Conservation (phyloP, 306 rosid genomes). For the Casuarina cunninghamiana region DNA sequence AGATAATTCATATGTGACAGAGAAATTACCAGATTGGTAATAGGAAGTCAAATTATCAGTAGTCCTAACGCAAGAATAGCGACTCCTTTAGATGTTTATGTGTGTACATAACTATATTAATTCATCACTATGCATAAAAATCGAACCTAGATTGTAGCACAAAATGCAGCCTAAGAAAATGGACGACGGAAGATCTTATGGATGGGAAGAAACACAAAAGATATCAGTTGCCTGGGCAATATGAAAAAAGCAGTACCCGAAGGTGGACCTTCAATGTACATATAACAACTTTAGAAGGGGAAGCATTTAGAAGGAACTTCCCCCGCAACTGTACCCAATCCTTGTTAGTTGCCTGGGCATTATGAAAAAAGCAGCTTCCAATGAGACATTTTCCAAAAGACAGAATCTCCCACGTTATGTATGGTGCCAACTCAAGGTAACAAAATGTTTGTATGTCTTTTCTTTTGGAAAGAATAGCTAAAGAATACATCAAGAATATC, state of each 20-base stretch:
- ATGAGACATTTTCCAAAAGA: slow-evolving; percentile 32
- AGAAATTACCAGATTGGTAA: background rate
- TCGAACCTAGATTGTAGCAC: background rate
- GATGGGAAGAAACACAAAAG: slow-evolving; percentile 74
- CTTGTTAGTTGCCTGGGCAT: slow-evolving; percentile 92
- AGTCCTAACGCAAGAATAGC: background rate
- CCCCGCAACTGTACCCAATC: slow-evolving; percentile 86
- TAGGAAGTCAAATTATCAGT: background rate
- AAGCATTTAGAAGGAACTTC: slow-evolving; percentile 84
- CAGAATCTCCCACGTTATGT: background rate
- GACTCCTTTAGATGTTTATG: background rate
- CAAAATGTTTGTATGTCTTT: background rate
- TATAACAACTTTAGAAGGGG: slow-evolving; percentile 69
- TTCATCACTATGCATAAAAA: background rate
- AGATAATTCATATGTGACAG: background rate
- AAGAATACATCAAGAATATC: background rate
- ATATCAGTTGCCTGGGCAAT: slow-evolving; percentile 93
- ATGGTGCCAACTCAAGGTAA: background rate
- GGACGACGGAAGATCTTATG: slow-evolving; percentile 37
- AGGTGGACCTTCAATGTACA: slow-evolving; percentile 88
- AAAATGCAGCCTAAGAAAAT: slow-evolving; percentile 4
- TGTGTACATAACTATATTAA: background rate
- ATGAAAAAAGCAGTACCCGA: slow-evolving; percentile 53
- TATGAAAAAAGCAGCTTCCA: slow-evolving; percentile 29
- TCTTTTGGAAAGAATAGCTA: background rate